These are phyloP conservation scores for Cavenderia fasciculata DNA, from an alignment of 78 protist genomes.

Conservation along the genomic window DNA sequence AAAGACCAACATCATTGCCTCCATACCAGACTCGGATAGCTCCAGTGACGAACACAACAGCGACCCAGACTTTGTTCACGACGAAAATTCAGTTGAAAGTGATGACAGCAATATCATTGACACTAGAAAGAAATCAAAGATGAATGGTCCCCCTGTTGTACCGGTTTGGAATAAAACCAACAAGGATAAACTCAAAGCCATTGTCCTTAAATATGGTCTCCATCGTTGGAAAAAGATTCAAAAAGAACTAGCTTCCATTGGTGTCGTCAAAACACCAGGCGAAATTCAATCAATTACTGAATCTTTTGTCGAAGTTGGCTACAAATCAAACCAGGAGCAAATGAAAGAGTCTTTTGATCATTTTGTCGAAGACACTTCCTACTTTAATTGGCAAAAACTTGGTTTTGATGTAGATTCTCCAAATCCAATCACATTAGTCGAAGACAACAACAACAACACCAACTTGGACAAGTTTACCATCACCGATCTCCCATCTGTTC, in stretches of 20 bases:
- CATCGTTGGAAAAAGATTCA: conserved; percentile 67
- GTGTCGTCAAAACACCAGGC: neutral
- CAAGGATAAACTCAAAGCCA: conserved; percentile 38
- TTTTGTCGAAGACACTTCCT: conserved; percentile 44
- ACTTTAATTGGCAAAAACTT: conserved; percentile 38
- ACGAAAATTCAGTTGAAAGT: conserved; percentile 13
- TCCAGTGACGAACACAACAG: conserved; percentile 14
- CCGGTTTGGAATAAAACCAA: conserved; percentile 60
- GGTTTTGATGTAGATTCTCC: conserved; percentile 48
- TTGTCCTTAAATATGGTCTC: conserved; percentile 25
- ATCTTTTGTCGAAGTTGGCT: conserved; percentile 43
- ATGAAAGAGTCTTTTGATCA: conserved; percentile 43
- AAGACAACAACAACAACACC: neutral
- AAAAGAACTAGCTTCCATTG: conserved; percentile 15
- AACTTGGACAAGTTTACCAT: neutral
- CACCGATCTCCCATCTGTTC: neutral
- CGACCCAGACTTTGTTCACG: conserved; percentile 36
- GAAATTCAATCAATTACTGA: conserved; percentile 63
- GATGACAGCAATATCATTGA: neutral
- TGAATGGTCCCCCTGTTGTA: neutral
- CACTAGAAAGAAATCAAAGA: neutral
- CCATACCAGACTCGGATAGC: conserved; percentile 12
- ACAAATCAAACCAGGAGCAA: neutral
- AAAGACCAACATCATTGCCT: conserved; percentile 9
- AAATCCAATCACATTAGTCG: neutral